Evolutionary conservation across 78 protist species (phyloP), one percentile per base, ranked within the genome.

Genomic region (Dictyostelium brefeldianum): DNA sequence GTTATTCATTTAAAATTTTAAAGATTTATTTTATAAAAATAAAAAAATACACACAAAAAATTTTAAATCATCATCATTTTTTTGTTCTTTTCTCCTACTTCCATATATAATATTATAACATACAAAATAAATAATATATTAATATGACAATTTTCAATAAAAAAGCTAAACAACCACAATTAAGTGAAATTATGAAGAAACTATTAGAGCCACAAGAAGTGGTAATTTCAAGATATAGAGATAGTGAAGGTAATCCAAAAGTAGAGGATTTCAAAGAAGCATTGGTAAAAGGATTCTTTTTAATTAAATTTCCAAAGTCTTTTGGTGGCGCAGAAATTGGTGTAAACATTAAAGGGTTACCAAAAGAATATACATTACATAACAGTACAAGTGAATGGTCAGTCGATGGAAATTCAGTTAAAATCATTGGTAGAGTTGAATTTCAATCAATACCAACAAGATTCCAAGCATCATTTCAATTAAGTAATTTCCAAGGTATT

Each of bases 291-390:
- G 92, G 92, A 4, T 87, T 74, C 83, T 87, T 87, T 77, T 77
- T 87, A 64, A 64, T 87, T n/a, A 87, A 77, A 50, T 87, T 87
- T 29, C 92, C 92, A 62, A 87, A 64, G 15, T 57, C 53, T 20
- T 87, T 87, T 77, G 92, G 92, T 77, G 92, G 92, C 31, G 51
- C 57, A 25, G 92, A 87, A 18, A 57, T 87, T 36, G 92, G 92
- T n/a, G 92, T 87, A 3, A 47, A 47, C 15, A 14, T 64, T 5
- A 87, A 87, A 50, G 20, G 62, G 43, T 43, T 69, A 43, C 78
- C 92, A 41, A 87, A 87, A 64, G 92, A 87, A 27, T 71, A 57
- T 41, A 46, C 67, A 15, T 10, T 50, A 25, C 31, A 27, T 50
- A 67, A 83, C n/a, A 71, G 43, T 73, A 31, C 41, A 5, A 43